A percentile compares a stretch with the other conserved stretches of the same genome.
Conservation (phyloP, 2,329 filamentous ascomycete genomes). For the Gaeumannomyces sp. region DNA sequence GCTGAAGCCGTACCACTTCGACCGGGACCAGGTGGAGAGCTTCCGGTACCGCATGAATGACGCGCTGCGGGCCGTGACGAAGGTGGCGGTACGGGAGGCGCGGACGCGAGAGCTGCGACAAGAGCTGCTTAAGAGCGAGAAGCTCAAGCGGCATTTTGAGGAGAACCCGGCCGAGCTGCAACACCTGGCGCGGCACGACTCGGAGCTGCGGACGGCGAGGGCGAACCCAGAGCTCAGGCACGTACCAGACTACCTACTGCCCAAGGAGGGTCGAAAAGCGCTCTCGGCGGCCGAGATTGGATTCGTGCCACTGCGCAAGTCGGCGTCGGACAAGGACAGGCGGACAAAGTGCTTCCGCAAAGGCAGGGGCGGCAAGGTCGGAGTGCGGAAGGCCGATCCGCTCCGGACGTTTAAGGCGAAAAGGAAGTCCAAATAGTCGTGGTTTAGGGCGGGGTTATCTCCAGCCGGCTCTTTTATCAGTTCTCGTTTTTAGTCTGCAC, state of each 20-base stretch:
- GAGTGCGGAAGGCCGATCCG: slow-evolving; percentile 67
- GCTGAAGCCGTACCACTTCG: slow-evolving; percentile 85
- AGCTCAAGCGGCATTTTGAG: slow-evolving; percentile 91
- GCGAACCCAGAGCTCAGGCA: slow-evolving; percentile 88
- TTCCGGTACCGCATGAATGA: slow-evolving; percentile 96
- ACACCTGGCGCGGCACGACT: slow-evolving; percentile 77
- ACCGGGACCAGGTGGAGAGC: slow-evolving; percentile 87
- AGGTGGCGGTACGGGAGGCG: slow-evolving; percentile 83
- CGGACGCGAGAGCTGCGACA: slow-evolving; percentile 80
- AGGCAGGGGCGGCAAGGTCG: slow-evolving; percentile 27
- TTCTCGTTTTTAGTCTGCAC: background rate
- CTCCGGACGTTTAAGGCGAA: slow-evolving; percentile 79
- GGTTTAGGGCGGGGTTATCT: slow-evolving; percentile 3
- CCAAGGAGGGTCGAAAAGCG: slow-evolving; percentile 65
- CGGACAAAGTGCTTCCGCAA: slow-evolving; percentile 38
- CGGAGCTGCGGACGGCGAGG: slow-evolving; percentile 74
- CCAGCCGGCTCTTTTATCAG: background rate
- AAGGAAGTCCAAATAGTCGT: slow-evolving; percentile 31
- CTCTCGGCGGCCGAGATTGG: slow-evolving; percentile 62
- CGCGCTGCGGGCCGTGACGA: slow-evolving; percentile 82
- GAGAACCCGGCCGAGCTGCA: slow-evolving; percentile 88
- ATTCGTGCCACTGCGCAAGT: slow-evolving; percentile 64
- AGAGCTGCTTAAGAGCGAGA: slow-evolving; percentile 89
- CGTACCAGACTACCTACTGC: slow-evolving; percentile 88
- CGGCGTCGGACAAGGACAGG: slow-evolving; percentile 40